Conservation (phyloP, 345 rosid genomes). For the Arabidopsis suecica region DNA sequence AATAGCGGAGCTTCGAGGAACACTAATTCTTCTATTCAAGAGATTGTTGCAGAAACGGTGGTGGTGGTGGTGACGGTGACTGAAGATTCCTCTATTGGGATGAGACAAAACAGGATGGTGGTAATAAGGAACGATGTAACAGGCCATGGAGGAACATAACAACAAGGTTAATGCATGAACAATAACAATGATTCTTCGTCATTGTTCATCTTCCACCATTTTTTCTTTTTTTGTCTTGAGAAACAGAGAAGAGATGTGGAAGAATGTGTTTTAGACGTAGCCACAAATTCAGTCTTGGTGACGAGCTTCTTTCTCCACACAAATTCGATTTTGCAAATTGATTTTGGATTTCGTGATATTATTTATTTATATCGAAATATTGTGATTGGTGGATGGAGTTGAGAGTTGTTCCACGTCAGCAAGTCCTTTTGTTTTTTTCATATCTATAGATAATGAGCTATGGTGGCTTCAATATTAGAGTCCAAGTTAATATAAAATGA, state of each 20-base stretch:
- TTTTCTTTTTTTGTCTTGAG: conserved; percentile 46
- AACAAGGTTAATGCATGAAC: conserved; percentile 35
- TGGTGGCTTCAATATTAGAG: too few relatives aligned
- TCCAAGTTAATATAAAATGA: too few relatives aligned
- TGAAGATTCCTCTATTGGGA: conserved; percentile 37
- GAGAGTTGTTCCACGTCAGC: conserved; percentile 22
- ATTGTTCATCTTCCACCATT: conserved; percentile 55
- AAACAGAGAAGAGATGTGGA: conserved; percentile 39
- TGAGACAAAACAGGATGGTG: conserved; percentile 48
- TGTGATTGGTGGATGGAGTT: conserved; percentile 21
- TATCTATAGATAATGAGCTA: too few relatives aligned
- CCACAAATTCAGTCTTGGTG: conserved; percentile 33
- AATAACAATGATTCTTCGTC: conserved; percentile 50
- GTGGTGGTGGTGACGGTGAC: conserved; percentile 22
- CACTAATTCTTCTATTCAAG: conserved; percentile 42
- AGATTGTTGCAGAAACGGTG: conserved; percentile 21
- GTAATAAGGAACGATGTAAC: conserved; percentile 51
- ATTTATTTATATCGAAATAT: not conserved
- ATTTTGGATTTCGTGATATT: conserved; percentile 7
- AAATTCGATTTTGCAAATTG: not conserved
- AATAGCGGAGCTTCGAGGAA: conserved; percentile 45
- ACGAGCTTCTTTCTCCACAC: conserved; percentile 48
- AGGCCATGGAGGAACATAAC: conserved; percentile 82
- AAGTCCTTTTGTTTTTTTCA: too few relatives aligned
- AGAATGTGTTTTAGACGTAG: conserved; percentile 37